phyloP scores from a whole-genome alignment of 2,329 filamentous ascomycete species.

The Xylariaceae sp. region DNA sequence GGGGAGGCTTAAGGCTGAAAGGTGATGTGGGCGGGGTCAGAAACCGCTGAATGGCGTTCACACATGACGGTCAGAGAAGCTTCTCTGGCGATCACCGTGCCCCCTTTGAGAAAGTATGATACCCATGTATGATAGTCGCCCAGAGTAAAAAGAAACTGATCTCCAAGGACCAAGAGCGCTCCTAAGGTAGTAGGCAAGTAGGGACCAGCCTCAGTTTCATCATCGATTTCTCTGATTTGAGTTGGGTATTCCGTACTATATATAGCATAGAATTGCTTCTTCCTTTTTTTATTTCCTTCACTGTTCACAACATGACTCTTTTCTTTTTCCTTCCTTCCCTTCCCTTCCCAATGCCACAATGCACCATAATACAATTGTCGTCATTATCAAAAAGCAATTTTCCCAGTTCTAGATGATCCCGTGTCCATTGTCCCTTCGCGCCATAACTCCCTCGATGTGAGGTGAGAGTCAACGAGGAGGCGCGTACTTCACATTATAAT shows the following conservation, averaged over 20 bases:
- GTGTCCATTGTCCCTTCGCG: too few relatives aligned
- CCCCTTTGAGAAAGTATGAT: too few relatives aligned
- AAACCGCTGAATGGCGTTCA: background rate
- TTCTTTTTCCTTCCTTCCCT: background rate
- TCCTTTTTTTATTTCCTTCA: background rate
- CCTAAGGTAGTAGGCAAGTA: background rate
- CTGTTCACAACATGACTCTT: background rate
- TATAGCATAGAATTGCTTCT: constrained; percentile 10
- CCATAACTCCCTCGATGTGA: too few relatives aligned
- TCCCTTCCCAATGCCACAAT: background rate
- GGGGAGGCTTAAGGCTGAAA: too few relatives aligned
- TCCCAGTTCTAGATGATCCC: background rate
- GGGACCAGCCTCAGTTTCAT: background rate
- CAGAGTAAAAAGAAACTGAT: too few relatives aligned
- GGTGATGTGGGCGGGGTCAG: background rate
- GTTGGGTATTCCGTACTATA: constrained; percentile 19
- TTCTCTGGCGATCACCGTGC: too few relatives aligned
- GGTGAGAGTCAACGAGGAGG: too few relatives aligned
- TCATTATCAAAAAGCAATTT: constrained; percentile 7
- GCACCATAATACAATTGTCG: background rate
- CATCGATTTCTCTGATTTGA: constrained; percentile 6
- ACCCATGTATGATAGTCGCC: too few relatives aligned
- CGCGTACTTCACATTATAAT: background rate
- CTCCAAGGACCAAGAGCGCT: background rate
- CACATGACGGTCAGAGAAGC: background rate